Conservation (phyloP, 495 filamentous ascomycete genomes). For the Podospora conica region DNA sequence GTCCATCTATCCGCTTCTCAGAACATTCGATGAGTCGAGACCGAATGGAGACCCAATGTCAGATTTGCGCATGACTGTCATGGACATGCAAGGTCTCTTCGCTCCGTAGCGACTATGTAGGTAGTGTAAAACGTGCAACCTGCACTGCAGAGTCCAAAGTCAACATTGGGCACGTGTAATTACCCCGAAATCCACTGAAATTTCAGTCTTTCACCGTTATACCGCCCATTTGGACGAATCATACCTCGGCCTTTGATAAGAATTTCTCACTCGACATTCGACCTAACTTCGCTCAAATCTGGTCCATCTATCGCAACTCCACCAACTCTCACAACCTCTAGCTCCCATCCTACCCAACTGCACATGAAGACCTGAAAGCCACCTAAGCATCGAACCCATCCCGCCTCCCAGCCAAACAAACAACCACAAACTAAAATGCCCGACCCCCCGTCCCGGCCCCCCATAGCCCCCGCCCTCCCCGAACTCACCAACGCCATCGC, state of each 20-base stretch:
- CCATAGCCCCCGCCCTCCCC: conserved; percentile 28
- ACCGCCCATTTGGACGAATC: neutral
- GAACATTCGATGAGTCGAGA: neutral
- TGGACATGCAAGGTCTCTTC: neutral
- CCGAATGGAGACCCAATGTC: neutral
- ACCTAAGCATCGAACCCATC: neutral
- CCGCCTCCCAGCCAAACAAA: neutral
- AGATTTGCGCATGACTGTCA: neutral
- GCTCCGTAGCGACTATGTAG: neutral
- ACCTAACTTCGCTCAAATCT: neutral
- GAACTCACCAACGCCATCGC: conserved; percentile 34
- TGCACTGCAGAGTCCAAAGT: neutral
- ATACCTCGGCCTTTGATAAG: neutral
- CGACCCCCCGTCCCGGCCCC: conserved; percentile 5
- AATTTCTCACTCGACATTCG: neutral
- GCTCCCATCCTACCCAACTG: no score
- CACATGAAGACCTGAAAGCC: neutral
- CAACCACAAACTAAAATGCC: neutral
- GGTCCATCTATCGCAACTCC: neutral
- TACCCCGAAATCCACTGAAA: neutral
- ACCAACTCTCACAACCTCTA: neutral
- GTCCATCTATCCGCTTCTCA: neutral
- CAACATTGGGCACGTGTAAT: neutral
- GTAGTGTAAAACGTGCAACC: neutral
- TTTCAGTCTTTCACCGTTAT: neutral